These are phyloP conservation scores for Hippophae rhamnoides DNA, from an alignment of 306 rosid species.

Conservation along the genomic window DNA sequence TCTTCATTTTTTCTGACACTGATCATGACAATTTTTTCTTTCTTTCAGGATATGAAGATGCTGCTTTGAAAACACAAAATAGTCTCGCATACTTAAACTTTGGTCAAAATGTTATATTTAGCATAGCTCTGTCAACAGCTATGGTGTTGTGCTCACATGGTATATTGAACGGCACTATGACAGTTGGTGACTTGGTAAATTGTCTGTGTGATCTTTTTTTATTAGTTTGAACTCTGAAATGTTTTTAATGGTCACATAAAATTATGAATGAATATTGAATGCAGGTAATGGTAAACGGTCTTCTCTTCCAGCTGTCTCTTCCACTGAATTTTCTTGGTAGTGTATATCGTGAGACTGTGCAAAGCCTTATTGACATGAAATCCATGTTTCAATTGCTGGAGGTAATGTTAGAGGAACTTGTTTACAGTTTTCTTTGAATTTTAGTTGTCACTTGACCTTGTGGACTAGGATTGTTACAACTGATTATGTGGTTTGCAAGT, in stretches of 20 bases:
- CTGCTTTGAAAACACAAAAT: conserved; percentile 87
- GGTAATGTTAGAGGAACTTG: conserved; percentile 42
- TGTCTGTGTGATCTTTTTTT: conserved; percentile 12
- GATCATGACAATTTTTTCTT: conserved; percentile 4
- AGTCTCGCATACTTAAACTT: conserved; percentile 86
- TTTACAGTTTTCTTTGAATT: conserved; percentile 8
- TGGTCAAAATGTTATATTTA: conserved; percentile 87
- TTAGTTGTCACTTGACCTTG: conserved; percentile 10
- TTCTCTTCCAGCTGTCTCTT: conserved; percentile 93
- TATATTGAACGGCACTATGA: conserved; percentile 68
- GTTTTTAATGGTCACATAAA: conserved; percentile 3
- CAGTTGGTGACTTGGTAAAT: conserved; percentile 93
- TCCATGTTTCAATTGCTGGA: conserved; percentile 95
- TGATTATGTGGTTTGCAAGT: background rate
- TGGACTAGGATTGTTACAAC: background rate
- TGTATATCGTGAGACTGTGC: conserved; percentile 95
- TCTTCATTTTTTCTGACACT: conserved; percentile 22
- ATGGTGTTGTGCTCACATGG: conserved; percentile 94
- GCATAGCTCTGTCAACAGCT: conserved; percentile 89
- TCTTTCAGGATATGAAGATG: conserved; percentile 76
- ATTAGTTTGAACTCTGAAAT: background rate
- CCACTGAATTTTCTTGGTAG: conserved; percentile 96
- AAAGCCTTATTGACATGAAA: conserved; percentile 94
- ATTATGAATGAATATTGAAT: conserved; percentile 17
- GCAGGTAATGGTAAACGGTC: conserved; percentile 99